Evolutionary conservation across 2,329 filamentous ascomycete species (phyloP).

Genomic region (Pyrenophora teres): DNA sequence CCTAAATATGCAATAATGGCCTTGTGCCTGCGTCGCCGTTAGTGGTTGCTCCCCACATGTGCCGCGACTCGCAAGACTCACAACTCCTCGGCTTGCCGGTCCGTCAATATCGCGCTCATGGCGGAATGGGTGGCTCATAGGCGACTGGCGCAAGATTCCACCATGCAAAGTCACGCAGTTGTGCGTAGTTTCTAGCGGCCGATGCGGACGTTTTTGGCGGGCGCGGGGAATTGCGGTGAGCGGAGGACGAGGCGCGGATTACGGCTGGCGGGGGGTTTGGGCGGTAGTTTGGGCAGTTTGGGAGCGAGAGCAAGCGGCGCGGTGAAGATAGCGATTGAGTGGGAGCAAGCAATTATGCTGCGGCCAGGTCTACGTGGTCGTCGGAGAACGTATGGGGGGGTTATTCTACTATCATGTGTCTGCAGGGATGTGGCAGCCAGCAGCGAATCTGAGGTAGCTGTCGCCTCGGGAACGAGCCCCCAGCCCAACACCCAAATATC

Average conservation of each 20-base stretch:
- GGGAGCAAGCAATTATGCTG: constrained; percentile 4
- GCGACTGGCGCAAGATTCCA: constrained; percentile 28
- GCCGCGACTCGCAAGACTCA: constrained; percentile 54
- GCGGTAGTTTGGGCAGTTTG: constrained; percentile 1
- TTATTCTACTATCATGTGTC: not conserved
- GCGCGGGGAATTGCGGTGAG: constrained; percentile 31
- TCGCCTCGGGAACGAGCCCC: constrained; percentile 10
- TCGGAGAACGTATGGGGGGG: constrained; percentile 1
- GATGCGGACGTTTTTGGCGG: constrained; percentile 23
- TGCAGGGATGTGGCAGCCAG: constrained; percentile 15
- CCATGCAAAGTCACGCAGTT: constrained; percentile 33
- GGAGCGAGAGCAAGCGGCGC: constrained; percentile 1
- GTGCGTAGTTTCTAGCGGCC: constrained; percentile 5
- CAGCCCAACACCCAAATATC: constrained; percentile 12
- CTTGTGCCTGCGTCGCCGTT: constrained; percentile 70
- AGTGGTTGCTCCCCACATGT: constrained; percentile 6
- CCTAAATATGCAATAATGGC: constrained; percentile 88
- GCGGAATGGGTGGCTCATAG: constrained; percentile 38
- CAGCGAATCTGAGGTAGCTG: constrained; percentile 10
- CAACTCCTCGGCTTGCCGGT: constrained; percentile 87
- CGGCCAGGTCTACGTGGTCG: not conserved
- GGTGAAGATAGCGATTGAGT: constrained; percentile 11
- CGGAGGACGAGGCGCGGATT: constrained; percentile 3
- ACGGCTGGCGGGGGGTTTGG: constrained; percentile 8
- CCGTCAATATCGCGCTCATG: constrained; percentile 78